These are phyloP conservation scores for Dalechampia spathulata DNA, from an alignment of 441 rosid species.

Conservation along the genomic window DNA sequence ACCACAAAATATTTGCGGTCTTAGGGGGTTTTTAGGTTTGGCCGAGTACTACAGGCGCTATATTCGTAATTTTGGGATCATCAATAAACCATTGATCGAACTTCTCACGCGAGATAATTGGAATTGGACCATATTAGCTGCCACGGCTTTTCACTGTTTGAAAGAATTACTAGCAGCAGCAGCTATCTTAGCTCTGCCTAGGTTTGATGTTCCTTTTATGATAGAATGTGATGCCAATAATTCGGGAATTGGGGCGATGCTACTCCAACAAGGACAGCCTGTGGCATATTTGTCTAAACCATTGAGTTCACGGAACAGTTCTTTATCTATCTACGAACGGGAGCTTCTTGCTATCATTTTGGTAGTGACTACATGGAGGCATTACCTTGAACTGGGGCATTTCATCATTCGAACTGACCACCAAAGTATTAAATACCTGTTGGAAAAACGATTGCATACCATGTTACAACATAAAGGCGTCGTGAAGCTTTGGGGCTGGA, in stretches of 20 bases:
- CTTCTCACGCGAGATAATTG: not conserved
- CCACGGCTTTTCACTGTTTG: not conserved
- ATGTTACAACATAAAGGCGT: not conserved
- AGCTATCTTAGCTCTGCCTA: not conserved
- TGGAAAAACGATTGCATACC: not conserved
- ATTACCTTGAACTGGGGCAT: not conserved
- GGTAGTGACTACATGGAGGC: not conserved
- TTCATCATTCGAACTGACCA: not conserved
- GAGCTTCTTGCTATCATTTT: not conserved
- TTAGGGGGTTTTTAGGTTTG: not conserved
- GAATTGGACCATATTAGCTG: not conserved
- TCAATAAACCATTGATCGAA: not conserved
- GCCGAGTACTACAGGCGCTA: not conserved
- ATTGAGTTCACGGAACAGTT: not conserved
- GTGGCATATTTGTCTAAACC: not conserved
- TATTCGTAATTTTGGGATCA: not conserved
- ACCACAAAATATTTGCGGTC: not conserved
- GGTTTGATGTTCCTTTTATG: not conserved
- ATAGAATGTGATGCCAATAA: not conserved
- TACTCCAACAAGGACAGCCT: too few relatives aligned
- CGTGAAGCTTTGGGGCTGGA: not conserved
- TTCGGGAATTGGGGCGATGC: too few relatives aligned
- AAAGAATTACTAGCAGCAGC: not conserved
- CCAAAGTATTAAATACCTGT: not conserved
- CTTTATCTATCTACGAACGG: not conserved